phyloP scores from a whole-genome alignment of 2,329 filamentous ascomycete species.

The Colletotrichum aenigma region DNA sequence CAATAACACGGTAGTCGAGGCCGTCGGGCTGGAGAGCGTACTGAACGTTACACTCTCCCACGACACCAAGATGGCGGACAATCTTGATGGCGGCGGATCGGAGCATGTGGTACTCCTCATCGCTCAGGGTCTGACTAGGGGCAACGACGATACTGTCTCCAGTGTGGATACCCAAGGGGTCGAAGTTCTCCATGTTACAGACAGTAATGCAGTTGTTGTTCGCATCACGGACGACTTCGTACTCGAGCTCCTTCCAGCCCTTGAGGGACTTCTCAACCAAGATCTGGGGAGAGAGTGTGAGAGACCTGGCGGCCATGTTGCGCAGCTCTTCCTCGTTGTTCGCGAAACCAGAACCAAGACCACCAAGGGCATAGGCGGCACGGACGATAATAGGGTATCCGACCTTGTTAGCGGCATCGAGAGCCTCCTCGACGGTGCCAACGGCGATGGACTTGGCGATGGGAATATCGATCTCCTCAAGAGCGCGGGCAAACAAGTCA shows the following conservation, averaged over 20 bases:
- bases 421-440: constrained; percentile 86
- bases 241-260: constrained; percentile 99
- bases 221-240: constrained; percentile 96
- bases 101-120: constrained; percentile 99
- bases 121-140: constrained; percentile 93
- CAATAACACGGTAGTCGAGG: constrained; percentile 97
- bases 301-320: constrained; percentile 89
- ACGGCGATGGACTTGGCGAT: constrained; percentile 97
- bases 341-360: constrained; percentile 94
- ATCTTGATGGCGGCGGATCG: constrained; percentile 98
- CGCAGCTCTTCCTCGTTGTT: constrained; percentile 92
- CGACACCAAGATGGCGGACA: constrained; percentile 93
- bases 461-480: constrained; percentile 97
- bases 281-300: constrained; percentile 94
- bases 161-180: constrained; percentile 95
- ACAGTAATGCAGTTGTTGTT: constrained; percentile 82
- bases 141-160: constrained; percentile 99
- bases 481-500: constrained; percentile 92
- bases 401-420: constrained; percentile 83
- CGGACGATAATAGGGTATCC: constrained; percentile 98
- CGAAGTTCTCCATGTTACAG: constrained; percentile 77
- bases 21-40: constrained; percentile 97
- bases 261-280: constrained; percentile 98
- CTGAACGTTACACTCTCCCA: constrained; percentile 89
- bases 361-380: constrained; percentile 94